Evolutionary conservation across 2,329 filamentous ascomycete species (phyloP), one percentile per base, ranked within the genome.

Genomic region (Aspergillus felis): DNA sequence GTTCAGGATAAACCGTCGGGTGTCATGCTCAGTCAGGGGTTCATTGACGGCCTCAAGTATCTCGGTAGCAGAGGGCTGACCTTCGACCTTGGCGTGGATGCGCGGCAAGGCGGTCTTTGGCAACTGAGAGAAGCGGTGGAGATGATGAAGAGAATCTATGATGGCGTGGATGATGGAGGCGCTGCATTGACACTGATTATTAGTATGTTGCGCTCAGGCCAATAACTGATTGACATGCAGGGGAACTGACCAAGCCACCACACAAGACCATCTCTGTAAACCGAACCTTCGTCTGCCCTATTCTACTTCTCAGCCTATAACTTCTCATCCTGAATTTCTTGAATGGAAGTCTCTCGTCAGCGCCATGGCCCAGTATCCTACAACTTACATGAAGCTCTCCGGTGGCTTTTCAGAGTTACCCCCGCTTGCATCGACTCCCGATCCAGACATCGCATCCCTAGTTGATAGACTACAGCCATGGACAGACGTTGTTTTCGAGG

Each of bases 341-440:
- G 82, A 83, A 55, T 96, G 91, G 90, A 84, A 84, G 55, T 79
- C 81, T 14, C 81, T 85, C 59, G 85, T 96, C 68, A 84, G 84
- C 65, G 79, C 82, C 8, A 85, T 95, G 67, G 84, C 87, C 64
- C 82, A 82, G 57, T 84, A 84, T 70, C 76, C 80, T 51, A 82
- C 80, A 52, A 86, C 87, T n/a, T 95, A 89, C 78, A 90, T 97
- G 83, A 96, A 97, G 78, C 83, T 97, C n/a, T 93, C 89, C 0
- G 93, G 93, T 7, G 84, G 82, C 50, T 92, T 97, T 73, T 86
- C 88, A 20, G 91, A 96, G 76, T 86, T 97, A 75, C 82, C 78
- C 0, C 69, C 86, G 3, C 79, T 75, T 14, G 58, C 63, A 5
- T 9, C 57, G 7, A 53, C 57, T 9, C 4, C 27, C 2, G 64